A percentile compares a stretch with the other conserved stretches of the same genome.
These are phyloP conservation scores for Leishmania turanica DNA, from an alignment of 208 protist species.

Conservation along the genomic window DNA sequence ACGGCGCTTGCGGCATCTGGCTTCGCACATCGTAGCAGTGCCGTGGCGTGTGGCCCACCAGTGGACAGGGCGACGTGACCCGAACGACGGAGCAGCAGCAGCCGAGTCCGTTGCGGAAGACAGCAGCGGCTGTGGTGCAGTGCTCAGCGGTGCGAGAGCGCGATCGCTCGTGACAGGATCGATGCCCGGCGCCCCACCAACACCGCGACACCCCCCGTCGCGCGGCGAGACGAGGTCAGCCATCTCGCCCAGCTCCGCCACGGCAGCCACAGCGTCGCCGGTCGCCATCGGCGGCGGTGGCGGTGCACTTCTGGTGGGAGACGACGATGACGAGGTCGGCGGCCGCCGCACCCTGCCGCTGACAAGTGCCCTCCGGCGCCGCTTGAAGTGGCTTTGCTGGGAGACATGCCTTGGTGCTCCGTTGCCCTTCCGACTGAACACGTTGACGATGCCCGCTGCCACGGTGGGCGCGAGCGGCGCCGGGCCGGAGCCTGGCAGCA, in stretches of 20 bases:
- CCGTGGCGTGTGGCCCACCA: slow-evolving; percentile 6
- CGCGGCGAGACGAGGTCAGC: background rate
- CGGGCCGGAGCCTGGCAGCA: background rate
- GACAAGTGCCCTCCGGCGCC: background rate
- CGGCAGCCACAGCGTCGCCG: background rate
- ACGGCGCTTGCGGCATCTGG: background rate
- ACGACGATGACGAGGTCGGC: slow-evolving; percentile 6
- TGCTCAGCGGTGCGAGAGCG: background rate
- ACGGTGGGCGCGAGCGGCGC: background rate
- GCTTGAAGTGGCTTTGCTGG: slow-evolving; percentile 16
- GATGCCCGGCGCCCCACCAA: background rate
- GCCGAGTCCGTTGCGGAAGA: background rate
- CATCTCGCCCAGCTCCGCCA: background rate
- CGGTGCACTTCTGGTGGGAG: background rate
- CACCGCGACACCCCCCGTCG: background rate
- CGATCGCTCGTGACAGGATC: background rate
- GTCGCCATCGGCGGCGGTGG: background rate
- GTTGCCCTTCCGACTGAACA: slow-evolving; percentile 15
- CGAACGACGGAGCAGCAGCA: background rate
- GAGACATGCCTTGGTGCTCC: background rate
- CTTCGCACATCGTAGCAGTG: background rate
- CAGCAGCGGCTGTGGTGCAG: background rate
- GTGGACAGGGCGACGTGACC: background rate
- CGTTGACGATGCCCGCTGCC: background rate
- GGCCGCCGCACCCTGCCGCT: background rate